phyloP scores from a whole-genome alignment of 352 stramenopile genomes.

The Pythium phragmitis region DNA sequence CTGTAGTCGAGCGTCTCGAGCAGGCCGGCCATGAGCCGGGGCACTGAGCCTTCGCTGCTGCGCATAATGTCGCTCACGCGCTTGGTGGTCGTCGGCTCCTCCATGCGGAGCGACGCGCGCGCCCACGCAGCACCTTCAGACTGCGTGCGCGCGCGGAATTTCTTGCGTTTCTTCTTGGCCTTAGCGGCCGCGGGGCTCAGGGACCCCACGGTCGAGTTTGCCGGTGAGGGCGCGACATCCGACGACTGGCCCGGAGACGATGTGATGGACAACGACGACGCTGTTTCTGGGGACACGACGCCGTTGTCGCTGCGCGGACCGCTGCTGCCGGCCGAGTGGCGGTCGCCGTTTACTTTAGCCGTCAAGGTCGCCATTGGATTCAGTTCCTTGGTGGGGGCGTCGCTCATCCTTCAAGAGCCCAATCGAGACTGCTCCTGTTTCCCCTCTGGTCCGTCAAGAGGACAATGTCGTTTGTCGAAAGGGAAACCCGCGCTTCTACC shows the following conservation, averaged over 20 bases:
- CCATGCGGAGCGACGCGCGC: conserved; percentile 66
- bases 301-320: conserved; percentile 15
- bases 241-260: conserved; percentile 22
- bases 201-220: conserved; percentile 14
- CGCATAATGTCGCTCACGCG: conserved; percentile 18
- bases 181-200: conserved; percentile 14
- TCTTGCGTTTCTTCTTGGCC: conserved; percentile 38
- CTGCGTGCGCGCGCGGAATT: conserved; percentile 72
- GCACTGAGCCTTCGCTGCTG: conserved; percentile 55
- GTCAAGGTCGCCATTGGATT: conserved; percentile 14
- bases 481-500: conserved; percentile 1
- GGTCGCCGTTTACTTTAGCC: conserved; percentile 3
- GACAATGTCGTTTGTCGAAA: not conserved
- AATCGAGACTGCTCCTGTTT: not conserved
- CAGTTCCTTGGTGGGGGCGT: conserved; percentile 8
- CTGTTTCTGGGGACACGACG: conserved; percentile 13
- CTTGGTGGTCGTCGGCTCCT: conserved; percentile 12
- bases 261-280: conserved; percentile 20
- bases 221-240: conserved; percentile 9
- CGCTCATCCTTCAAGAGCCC: conserved; percentile 3
- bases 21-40: conserved; percentile 44
- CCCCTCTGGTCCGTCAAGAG: not conserved
- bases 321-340: conserved; percentile 17
- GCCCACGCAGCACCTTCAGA: conserved; percentile 76
- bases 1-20: conserved; percentile 50